Conservation (phyloP, 768 basidiomycete species). For the Boletus sensibilis region DNA sequence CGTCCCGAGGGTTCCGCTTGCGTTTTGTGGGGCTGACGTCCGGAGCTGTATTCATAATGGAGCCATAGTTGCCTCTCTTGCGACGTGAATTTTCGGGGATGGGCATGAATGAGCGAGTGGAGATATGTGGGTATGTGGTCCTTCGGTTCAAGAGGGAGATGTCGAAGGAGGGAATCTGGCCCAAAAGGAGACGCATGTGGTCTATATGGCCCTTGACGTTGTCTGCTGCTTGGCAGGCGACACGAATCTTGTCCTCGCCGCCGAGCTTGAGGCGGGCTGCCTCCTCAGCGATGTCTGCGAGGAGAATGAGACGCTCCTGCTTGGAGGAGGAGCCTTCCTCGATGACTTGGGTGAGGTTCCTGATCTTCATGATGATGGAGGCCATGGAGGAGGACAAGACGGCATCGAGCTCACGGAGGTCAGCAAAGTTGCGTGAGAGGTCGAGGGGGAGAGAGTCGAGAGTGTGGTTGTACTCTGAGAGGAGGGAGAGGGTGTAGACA, state of each 20-base stretch:
- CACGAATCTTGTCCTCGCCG: constrained; percentile 96
- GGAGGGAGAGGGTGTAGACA: constrained; percentile 64
- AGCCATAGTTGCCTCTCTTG: constrained; percentile 54
- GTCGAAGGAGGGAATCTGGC: constrained; percentile 64
- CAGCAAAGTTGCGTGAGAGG: constrained; percentile 91
- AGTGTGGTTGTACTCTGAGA: constrained; percentile 85
- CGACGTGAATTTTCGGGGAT: constrained; percentile 65
- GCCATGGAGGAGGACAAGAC: constrained; percentile 88
- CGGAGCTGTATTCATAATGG: constrained; percentile 47
- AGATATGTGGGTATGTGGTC: constrained; percentile 76
- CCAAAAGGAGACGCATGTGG: constrained; percentile 63
- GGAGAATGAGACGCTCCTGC: constrained; percentile 79
- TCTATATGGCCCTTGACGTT: constrained; percentile 65
- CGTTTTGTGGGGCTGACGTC: constrained; percentile 68
- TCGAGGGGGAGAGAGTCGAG: constrained; percentile 93
- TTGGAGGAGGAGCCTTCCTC: constrained; percentile 56
- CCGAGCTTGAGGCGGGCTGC: constrained; percentile 88
- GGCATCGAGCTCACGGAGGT: constrained; percentile 97
- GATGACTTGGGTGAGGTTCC: constrained; percentile 71
- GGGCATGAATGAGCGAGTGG: constrained; percentile 67
- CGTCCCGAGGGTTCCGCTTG: constrained; percentile 59
- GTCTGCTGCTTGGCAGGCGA: constrained; percentile 89
- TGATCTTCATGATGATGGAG: constrained; percentile 78
- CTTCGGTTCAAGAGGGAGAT: constrained; percentile 52
- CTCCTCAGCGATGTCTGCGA: constrained; percentile 93